Base-by-base conservation (phyloP, 2,329 filamentous ascomycete species). In the Colletotrichum cereale region DNA sequence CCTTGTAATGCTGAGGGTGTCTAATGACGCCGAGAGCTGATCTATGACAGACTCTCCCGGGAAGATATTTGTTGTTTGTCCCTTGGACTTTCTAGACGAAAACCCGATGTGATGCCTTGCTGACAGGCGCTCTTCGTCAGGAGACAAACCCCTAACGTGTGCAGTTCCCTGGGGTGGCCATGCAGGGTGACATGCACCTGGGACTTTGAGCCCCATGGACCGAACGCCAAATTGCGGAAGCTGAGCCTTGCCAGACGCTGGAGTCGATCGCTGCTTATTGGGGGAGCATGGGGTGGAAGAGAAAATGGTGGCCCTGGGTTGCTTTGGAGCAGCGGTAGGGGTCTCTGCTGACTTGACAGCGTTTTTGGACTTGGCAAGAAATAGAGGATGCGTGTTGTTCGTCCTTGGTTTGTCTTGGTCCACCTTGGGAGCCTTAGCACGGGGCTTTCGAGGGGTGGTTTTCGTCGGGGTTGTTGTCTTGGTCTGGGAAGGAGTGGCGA, bases 121-220 rank as follows among this genome's bases (percentile, higher is more conserved):
- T n/a, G 34, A 36, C 16, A 40, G 16, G 11, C 40, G 48, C 26
- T 58, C 36, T 62, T 61, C 42, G 1, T 40, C 48, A 21, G 44
- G 40, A 12, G 60, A 31, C 31, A 76, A 67, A 7, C 87, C 90
- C 66, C 91, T 87, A 52, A 95, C 81, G 78, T 94, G 92, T 1
- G 86, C 81, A 78, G 89, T 89, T 8, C 85, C 91, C 73, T 86
- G 85, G 60, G 88, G 87, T 47, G 93, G 93, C 91, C 93, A 96
- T n/a, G 89, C 84, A 4, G 93, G 88, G 65, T 93, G 86, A 73
- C 85, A 83, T 11, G 91, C 86, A 2, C 92, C 93, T 0, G 91
- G 89, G n/a, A 92, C 85, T 76, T 89, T 93, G 5, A 89, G 76
- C 0, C 82, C 84, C 3, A 79, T 76, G 5, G 83, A 82, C 66